phyloP scores from a whole-genome alignment of 2,329 filamentous ascomycete genomes.

The Sporothrix globosa region DNA sequence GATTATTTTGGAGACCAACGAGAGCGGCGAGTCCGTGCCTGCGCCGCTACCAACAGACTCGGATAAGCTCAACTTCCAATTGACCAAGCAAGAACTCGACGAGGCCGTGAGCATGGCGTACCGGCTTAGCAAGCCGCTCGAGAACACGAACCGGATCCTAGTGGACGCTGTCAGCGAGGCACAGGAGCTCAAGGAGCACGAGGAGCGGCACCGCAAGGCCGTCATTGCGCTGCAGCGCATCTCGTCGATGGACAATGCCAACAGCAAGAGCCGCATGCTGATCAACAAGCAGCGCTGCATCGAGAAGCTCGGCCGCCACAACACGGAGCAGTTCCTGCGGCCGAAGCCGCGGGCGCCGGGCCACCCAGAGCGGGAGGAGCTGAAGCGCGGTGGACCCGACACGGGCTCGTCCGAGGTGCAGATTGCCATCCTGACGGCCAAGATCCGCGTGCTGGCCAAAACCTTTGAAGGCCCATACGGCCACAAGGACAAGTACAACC shows the following conservation, averaged over 20 bases:
- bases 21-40: constrained; percentile 38
- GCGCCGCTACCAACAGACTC: constrained; percentile 52
- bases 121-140: constrained; percentile 64
- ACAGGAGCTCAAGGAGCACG: constrained; percentile 49
- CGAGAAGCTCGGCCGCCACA: constrained; percentile 85
- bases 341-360: constrained; percentile 60
- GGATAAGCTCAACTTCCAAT: constrained; percentile 72
- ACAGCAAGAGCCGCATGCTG: constrained; percentile 74
- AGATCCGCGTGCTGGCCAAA: constrained; percentile 80
- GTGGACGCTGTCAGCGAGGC: constrained; percentile 50
- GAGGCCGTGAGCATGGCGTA: constrained; percentile 69
- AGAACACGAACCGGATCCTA: constrained; percentile 42
- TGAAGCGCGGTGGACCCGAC: constrained; percentile 77
- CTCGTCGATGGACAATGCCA: constrained; percentile 74
- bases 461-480: constrained; percentile 69
- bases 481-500: constrained; percentile 90
- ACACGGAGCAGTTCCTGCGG: constrained; percentile 73
- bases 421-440: constrained; percentile 90
- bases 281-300: constrained; percentile 85
- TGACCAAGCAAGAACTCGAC: constrained; percentile 69
- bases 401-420: constrained; percentile 98
- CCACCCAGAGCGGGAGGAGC: constrained; percentile 46
- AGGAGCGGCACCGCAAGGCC: constrained; percentile 66
- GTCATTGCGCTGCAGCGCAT: constrained; percentile 79
- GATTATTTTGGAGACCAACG: constrained; percentile 25